A percentile compares a stretch with the other conserved stretches of the same genome.
phyloP scores from a whole-genome alignment of 1,139 yeast species.

The Debaryomyces coudertii region DNA sequence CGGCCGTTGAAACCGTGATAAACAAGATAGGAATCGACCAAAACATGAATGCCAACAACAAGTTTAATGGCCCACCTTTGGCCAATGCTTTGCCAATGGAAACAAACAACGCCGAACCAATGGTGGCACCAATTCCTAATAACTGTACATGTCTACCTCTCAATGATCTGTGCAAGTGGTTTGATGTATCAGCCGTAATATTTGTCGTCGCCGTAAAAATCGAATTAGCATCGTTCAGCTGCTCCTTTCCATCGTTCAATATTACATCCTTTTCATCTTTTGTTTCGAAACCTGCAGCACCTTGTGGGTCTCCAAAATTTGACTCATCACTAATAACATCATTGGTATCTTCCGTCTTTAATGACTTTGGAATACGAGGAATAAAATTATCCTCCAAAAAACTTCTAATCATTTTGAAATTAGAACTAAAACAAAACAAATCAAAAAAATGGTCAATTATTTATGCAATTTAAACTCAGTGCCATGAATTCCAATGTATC shows the following conservation, averaged over 20 bases:
- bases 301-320: background rate
- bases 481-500: background rate
- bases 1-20: slow-evolving; percentile 73
- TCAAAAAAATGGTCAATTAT: background rate
- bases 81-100: slow-evolving; percentile 44
- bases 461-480: background rate
- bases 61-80: slow-evolving; percentile 45
- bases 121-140: slow-evolving; percentile 54
- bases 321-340: background rate
- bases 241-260: slow-evolving; percentile 3
- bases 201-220: slow-evolving; percentile 19
- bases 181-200: slow-evolving; percentile 18
- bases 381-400: slow-evolving; percentile 24
- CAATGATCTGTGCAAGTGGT: slow-evolving; percentile 24
- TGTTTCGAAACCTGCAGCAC: background rate
- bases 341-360: slow-evolving; percentile 3
- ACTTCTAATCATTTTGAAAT: slow-evolving; percentile 3
- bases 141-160: slow-evolving; percentile 49
- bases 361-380: slow-evolving; percentile 21
- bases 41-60: slow-evolving; percentile 42
- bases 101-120: slow-evolving; percentile 51
- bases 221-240: slow-evolving; percentile 15
- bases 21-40: slow-evolving; percentile 55
- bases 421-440: background rate
- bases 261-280: background rate